Conservation (phyloP, 176 grass and related monocot species). For the Typha latifolia region DNA sequence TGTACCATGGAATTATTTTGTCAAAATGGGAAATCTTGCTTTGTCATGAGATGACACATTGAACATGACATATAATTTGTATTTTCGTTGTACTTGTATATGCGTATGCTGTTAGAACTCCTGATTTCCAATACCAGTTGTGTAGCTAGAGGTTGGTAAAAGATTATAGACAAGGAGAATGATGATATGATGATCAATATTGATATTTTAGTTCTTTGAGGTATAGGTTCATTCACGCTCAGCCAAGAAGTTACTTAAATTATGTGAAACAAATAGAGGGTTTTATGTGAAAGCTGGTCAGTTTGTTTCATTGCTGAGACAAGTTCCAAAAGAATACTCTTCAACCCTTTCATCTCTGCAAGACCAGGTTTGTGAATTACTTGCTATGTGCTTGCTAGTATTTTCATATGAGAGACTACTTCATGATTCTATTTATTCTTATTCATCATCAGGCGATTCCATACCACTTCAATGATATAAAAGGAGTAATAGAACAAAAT, state of each 20-base stretch:
- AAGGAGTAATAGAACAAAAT: conserved; percentile 55
- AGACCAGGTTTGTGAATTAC: conserved; percentile 57
- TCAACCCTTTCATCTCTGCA: conserved; percentile 77
- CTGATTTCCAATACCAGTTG: too few relatives aligned
- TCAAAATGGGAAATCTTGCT: too few relatives aligned
- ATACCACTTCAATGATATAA: conserved; percentile 66
- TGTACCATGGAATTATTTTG: too few relatives aligned
- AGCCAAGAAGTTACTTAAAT: conserved; percentile 57
- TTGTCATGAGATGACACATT: too few relatives aligned
- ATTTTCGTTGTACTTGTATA: too few relatives aligned
- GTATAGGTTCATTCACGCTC: conserved; percentile 75
- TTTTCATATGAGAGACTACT: conserved; percentile 6
- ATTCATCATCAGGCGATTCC: conserved; percentile 55
- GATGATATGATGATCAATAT: background rate
- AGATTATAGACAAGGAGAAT: background rate
- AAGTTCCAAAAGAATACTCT: conserved; percentile 79
- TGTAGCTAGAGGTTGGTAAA: background rate
- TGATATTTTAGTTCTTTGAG: conserved; percentile 8
- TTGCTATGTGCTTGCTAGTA: background rate
- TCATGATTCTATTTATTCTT: conserved; percentile 18
- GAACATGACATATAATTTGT: too few relatives aligned
- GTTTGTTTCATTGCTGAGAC: conserved; percentile 82
- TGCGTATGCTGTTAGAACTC: background rate
- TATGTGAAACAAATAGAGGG: conserved; percentile 73
- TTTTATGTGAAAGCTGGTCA: conserved; percentile 99